Base-by-base conservation (phyloP, 805 yeast species). In the Myxozyma lipomycoides region DNA sequence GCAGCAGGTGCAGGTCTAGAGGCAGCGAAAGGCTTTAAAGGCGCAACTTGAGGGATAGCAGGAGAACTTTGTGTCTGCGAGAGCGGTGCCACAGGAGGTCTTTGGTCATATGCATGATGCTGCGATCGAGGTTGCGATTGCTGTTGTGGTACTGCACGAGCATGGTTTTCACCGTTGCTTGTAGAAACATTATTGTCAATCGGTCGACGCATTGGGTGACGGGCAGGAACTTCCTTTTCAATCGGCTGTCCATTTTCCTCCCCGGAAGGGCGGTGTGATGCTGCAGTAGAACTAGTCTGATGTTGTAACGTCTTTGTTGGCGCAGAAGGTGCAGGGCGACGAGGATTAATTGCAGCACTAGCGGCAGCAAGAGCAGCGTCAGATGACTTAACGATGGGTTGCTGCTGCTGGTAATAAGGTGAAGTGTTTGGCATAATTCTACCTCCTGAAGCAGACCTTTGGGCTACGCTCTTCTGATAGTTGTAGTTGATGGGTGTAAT, bases 1-100 rank as follows among this genome's bases (percentile, higher is more conserved):
- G 57, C 48, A 4, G 57, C n/a, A 10, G 57, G 57, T 9, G 57
- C 58, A 1, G 49, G 51, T 10, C 57, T 51, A 1, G 60, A 36
- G 1, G 62, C 59, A 6, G 48, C 34, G n/a, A 49, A 46, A 1
- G 57, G 37, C 47, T 46, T 45, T 17, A 53, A 32, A 1, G 57
- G 57, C 2, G 51, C 57, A 10, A 37, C 26, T n/a, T 10, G 26
- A 6, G 30, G 42, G 35, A 37, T 34, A 15, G 39, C 39, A 5
- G 46, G 39, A 7, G 25, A 21, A 15, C 24, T n/a, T 17, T 21
- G 28, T 7, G 17, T 24, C 4, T 40, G 44, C 10, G 18, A 6
- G 35, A 15, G 34, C 32, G 9, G 34, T 22, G 28, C 32, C 12
- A 12, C 32, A 9, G 32, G 32, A 28, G 32, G 12, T 12, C 12